phyloP scores from a whole-genome alignment of 1,284 basidiomycete genomes.

The Irpex sp. region DNA sequence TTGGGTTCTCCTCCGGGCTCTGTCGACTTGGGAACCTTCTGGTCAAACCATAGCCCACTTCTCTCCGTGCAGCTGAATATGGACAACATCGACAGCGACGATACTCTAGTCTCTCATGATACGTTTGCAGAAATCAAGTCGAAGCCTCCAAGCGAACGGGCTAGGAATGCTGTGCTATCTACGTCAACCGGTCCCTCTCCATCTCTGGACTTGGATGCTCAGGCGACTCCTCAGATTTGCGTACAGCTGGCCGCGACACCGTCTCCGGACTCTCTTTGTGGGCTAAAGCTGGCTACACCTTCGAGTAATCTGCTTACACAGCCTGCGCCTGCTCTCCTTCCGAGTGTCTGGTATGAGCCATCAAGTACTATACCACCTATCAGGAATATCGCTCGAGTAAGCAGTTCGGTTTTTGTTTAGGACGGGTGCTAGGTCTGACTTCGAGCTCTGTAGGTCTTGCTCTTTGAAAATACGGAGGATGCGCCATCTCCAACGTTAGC shows the following conservation, averaged over 20 bases:
- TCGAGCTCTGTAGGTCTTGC: not conserved
- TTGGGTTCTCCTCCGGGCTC: not conserved
- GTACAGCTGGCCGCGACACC: not conserved
- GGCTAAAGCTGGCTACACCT: not conserved
- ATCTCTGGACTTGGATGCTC: too few relatives aligned
- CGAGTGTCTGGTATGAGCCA: not conserved
- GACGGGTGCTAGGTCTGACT: not conserved
- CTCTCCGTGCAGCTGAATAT: not conserved
- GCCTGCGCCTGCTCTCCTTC: not conserved
- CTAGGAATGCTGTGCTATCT: not conserved
- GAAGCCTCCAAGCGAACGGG: not conserved
- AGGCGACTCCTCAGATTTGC: not conserved
- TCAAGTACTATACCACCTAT: not conserved
- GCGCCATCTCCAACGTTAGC: too few relatives aligned
- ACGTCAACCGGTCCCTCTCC: not conserved
- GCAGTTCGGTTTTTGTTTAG: not conserved
- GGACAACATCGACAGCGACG: not conserved
- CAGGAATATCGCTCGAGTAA: not conserved
- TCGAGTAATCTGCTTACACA: not conserved
- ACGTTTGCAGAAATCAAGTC: not conserved
- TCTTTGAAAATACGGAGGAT: not conserved
- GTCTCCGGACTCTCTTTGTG: not conserved
- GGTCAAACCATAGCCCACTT: not conserved
- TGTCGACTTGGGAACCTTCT: not conserved
- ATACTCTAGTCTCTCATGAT: not conserved